These are phyloP conservation scores for Exophiala aquamarina DNA, from an alignment of 2,329 filamentous ascomycete genomes.

Conservation along the genomic window DNA sequence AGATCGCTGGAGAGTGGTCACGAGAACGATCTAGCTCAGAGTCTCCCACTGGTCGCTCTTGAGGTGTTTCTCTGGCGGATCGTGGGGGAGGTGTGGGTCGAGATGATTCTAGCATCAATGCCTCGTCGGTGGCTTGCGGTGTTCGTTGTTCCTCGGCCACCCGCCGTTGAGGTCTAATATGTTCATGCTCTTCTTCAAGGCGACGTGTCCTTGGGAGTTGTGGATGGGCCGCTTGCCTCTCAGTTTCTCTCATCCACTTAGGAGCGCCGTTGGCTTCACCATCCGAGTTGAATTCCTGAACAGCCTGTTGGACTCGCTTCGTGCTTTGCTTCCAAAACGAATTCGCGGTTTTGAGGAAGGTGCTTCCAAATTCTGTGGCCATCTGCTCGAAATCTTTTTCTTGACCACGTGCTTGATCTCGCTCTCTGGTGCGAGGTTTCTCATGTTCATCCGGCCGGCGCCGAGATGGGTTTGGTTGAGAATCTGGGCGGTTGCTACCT, in stretches of 20 bases:
- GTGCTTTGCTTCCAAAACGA: slow-evolving; percentile 92
- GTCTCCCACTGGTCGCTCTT: slow-evolving; percentile 19
- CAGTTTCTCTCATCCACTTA: slow-evolving; percentile 87
- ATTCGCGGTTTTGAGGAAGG: slow-evolving; percentile 88
- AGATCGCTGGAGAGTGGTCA: slow-evolving; percentile 52
- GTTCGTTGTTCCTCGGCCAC: slow-evolving; percentile 7
- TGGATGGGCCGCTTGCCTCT: slow-evolving; percentile 29
- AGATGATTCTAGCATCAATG: slow-evolving; percentile 73
- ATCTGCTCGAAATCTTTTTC: slow-evolving; percentile 77
- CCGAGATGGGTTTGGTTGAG: slow-evolving; percentile 46
- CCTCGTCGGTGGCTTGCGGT: slow-evolving; percentile 47
- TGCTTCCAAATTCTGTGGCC: slow-evolving; percentile 79
- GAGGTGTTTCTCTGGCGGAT: slow-evolving; percentile 24
- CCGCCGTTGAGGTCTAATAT: slow-evolving; percentile 22
- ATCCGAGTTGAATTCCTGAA: slow-evolving; percentile 75
- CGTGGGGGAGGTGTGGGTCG: slow-evolving; percentile 53
- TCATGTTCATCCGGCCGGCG: slow-evolving; percentile 22
- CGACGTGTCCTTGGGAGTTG: slow-evolving; percentile 21
- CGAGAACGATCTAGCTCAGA: slow-evolving; percentile 30
- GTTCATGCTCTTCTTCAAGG: slow-evolving; percentile 7
- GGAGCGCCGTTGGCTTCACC: slow-evolving; percentile 72
- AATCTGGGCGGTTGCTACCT: slow-evolving; percentile 52
- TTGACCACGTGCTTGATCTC: slow-evolving; percentile 40
- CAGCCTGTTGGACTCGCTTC: slow-evolving; percentile 88
- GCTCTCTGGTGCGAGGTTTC: slow-evolving; percentile 11